A percentile compares a stretch with the other conserved stretches of the same genome.
phyloP scores from a whole-genome alignment of 2,329 filamentous ascomycete species.

The Penicillium sp. region DNA sequence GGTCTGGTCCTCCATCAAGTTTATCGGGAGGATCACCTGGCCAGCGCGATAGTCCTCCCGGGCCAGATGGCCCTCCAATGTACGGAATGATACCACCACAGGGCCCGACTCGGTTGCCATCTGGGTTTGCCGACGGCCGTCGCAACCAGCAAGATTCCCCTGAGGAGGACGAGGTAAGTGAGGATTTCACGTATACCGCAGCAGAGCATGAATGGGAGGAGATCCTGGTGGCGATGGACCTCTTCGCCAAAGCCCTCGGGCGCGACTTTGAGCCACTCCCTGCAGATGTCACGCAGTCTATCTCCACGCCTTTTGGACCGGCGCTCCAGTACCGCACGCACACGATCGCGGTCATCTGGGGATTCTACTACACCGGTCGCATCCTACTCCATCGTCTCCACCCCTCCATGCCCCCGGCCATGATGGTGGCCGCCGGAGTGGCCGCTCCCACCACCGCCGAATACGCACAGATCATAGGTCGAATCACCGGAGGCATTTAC shows the following conservation, averaged over 20 bases:
- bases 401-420: constrained; percentile 86
- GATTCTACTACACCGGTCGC: constrained; percentile 80
- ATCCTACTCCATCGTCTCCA: constrained; percentile 82
- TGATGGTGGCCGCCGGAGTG: constrained; percentile 82
- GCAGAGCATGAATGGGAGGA: constrained; percentile 76
- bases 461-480: constrained; percentile 74
- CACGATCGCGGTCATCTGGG: constrained; percentile 84
- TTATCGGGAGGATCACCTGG: constrained; percentile 13
- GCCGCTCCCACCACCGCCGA: constrained; percentile 70
- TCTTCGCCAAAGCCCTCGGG: constrained; percentile 62
- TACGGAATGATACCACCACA: constrained; percentile 52
- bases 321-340: constrained; percentile 82
- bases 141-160: constrained; percentile 13
- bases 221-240: constrained; percentile 45
- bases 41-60: constrained; percentile 7
- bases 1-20: constrained; percentile 16
- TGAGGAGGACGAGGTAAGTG: constrained; percentile 56
- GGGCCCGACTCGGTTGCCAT: constrained; percentile 47
- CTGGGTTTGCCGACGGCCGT: constrained; percentile 55
- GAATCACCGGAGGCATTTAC: constrained; percentile 72
- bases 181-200: constrained; percentile 66
- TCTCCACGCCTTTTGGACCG: constrained; percentile 75
- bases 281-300: constrained; percentile 64
- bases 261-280: constrained; percentile 75
- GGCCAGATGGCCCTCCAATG: constrained; percentile 41